phyloP scores from a whole-genome alignment of 495 filamentous ascomycete genomes.

The Hypoxylon cercidicola region DNA sequence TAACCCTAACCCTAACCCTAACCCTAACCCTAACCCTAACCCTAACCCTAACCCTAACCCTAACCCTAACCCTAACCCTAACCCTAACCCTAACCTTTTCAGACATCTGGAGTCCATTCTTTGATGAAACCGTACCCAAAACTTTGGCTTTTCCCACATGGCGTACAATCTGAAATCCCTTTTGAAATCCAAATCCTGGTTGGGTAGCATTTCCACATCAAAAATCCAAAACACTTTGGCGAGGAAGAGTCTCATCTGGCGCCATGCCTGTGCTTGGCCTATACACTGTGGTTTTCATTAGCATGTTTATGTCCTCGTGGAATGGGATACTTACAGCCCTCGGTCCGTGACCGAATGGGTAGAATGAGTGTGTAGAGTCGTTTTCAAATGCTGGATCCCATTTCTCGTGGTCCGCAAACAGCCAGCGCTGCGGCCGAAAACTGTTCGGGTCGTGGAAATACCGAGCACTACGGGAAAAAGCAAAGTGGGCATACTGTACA shows the following conservation, averaged over 20 bases:
- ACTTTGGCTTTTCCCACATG: slow-evolving; percentile 34
- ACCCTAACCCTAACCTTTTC: too few species aligned
- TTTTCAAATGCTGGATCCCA: slow-evolving; percentile 27
- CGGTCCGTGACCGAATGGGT: slow-evolving; percentile 40
- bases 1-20: too few species aligned
- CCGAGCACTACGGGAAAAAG: slow-evolving; percentile 19
- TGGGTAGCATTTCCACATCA: slow-evolving; percentile 14
- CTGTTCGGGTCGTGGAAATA: slow-evolving; percentile 32
- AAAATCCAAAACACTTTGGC: slow-evolving; percentile 47
- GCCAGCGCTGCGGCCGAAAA: slow-evolving; percentile 41
- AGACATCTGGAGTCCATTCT: too few species aligned
- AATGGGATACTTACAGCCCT: slow-evolving; percentile 7
- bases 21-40: too few species aligned
- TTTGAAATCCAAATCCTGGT: slow-evolving; percentile 18
- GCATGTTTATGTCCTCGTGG: not conserved
- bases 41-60: too few species aligned
- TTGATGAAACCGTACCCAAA: slow-evolving; percentile 23
- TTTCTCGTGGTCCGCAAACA: slow-evolving; percentile 26
- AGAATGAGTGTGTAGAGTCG: slow-evolving; percentile 29
- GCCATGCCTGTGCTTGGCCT: slow-evolving; percentile 36
- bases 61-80: too few species aligned
- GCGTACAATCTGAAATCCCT: slow-evolving; percentile 27
- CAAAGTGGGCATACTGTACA: slow-evolving; percentile 18
- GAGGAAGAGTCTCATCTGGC: slow-evolving; percentile 37
- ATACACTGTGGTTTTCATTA: slow-evolving; percentile 15